Evolutionary conservation across 371 early-diverging fungal genomes (phyloP).

Genomic region (Mucor piriformis): DNA sequence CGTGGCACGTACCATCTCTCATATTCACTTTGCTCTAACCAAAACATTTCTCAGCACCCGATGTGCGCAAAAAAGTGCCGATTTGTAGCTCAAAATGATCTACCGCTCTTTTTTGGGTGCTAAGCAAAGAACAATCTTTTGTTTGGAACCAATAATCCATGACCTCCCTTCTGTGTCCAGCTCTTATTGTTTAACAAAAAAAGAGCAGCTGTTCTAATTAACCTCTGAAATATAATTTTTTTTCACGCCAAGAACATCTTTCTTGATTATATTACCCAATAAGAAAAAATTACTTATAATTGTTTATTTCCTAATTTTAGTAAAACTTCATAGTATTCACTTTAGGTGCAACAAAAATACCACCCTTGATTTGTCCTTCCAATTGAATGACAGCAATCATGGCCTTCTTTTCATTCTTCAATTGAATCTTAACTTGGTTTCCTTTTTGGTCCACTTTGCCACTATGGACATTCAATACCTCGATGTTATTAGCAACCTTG

Average conservation of each 20-base stretch:
- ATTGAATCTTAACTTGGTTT: constrained; percentile 22
- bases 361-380: constrained; percentile 19
- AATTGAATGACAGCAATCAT: constrained; percentile 30
- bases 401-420: constrained; percentile 27
- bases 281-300: not conserved
- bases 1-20: not conserved
- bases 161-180: no score
- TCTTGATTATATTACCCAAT: not conserved
- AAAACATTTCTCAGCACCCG: not conserved
- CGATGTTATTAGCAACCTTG: constrained; percentile 25
- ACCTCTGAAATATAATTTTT: no score
- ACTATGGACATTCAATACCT: constrained; percentile 17
- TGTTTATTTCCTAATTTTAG: not conserved
- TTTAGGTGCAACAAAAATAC: constrained; percentile 34
- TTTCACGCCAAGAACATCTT: no score
- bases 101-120: no score
- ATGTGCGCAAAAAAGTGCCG: not conserved
- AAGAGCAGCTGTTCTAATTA: no score
- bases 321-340: constrained; percentile 8
- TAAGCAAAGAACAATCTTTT: no score
- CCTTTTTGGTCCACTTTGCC: constrained; percentile 38
- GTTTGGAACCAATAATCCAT: no score
- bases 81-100: not conserved
- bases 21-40: not conserved
- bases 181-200: no score